A percentile compares a stretch with the other conserved stretches of the same genome.
phyloP scores from a whole-genome alignment of 2,329 filamentous ascomycete species.

The Apiospora rasikravindrae region DNA sequence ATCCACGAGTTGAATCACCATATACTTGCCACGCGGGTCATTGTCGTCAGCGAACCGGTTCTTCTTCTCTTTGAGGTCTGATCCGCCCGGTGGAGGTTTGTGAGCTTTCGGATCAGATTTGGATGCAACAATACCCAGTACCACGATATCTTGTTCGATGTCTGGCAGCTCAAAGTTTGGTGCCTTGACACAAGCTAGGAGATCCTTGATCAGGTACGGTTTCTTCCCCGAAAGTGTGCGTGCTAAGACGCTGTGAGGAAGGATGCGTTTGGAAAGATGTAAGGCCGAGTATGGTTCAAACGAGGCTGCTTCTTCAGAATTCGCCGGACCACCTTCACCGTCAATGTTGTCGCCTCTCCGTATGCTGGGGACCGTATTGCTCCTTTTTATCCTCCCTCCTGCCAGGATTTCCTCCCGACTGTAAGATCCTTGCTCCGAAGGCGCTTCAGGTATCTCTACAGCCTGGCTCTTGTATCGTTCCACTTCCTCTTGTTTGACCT shows the following conservation, averaged over 20 bases:
- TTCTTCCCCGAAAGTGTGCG: slow-evolving; percentile 81
- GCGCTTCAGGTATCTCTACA: slow-evolving; percentile 56
- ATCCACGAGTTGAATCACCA: slow-evolving; percentile 88
- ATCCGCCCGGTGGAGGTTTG: slow-evolving; percentile 45
- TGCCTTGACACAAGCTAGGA: slow-evolving; percentile 80
- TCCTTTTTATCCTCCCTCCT: slow-evolving; percentile 46
- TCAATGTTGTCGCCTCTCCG: slow-evolving; percentile 30
- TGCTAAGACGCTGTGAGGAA: slow-evolving; percentile 81
- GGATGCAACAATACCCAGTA: slow-evolving; percentile 84
- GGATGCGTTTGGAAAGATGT: slow-evolving; percentile 81
- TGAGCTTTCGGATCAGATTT: slow-evolving; percentile 81
- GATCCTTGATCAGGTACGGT: slow-evolving; percentile 76
- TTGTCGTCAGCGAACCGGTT: slow-evolving; percentile 44
- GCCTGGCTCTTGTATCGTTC: slow-evolving; percentile 64
- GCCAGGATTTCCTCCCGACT: slow-evolving; percentile 68
- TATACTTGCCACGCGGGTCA: slow-evolving; percentile 79
- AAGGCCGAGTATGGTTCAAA: slow-evolving; percentile 88
- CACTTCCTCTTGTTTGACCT: slow-evolving; percentile 62
- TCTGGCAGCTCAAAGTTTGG: slow-evolving; percentile 83
- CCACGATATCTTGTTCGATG: slow-evolving; percentile 85
- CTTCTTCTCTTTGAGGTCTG: slow-evolving; percentile 50
- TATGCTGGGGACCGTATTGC: slow-evolving; percentile 47
- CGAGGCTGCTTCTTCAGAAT: slow-evolving; percentile 57
- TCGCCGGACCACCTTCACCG: slow-evolving; percentile 26
- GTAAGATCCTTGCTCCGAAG: slow-evolving; percentile 56